Base-by-base conservation (phyloP, 805 yeast species). In the Candida multigemmis region DNA sequence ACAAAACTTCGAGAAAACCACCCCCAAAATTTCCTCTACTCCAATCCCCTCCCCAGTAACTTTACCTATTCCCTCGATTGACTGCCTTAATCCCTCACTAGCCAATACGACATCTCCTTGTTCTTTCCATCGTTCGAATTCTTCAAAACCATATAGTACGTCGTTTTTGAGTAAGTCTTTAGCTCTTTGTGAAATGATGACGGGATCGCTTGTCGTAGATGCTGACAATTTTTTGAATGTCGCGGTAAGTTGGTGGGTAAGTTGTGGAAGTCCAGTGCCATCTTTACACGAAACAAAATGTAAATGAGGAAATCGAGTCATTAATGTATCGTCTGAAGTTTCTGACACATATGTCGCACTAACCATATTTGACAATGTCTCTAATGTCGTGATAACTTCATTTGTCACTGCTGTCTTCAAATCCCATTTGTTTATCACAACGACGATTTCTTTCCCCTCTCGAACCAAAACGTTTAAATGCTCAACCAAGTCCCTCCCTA, bases 41-140 rank as follows among this genome's bases (percentile, higher is more conserved):
- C 94, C 94, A 9, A 89, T 74, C 0, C 84, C 71, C 21, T 82
- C 81, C 1, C 97, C 98, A 0, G 96, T 87, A 14, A 91, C 81
- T 43, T 77, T 82, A 0, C 96, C 96, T 20, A 91, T 80, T 0
- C 96, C 96, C 9, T 79, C 85, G 12, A 79, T 74, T 1, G 95
- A 75, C 26, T 68, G 68, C 25, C 69, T 68, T 21, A 91, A 59
- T 30, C 80, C 77, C 33, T 89, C 95, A 1, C 83, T 60, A 0
- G 94, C 94, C 20, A 85, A 48, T 0, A 84, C 89, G 2, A 85
- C 73, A 38, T 87, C 96, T 22, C 71, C 71, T 11, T 60, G 50
- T 3, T 64, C 55, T 27, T 61, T 66, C 45, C 66, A 66, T 2
- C 44, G 30, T 11, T 66, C 44, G 43, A 82, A 85, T 32, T 74